Evolutionary conservation across 1,284 basidiomycete species (phyloP).

Genomic region (Pseudozyma hubeiensis): DNA sequence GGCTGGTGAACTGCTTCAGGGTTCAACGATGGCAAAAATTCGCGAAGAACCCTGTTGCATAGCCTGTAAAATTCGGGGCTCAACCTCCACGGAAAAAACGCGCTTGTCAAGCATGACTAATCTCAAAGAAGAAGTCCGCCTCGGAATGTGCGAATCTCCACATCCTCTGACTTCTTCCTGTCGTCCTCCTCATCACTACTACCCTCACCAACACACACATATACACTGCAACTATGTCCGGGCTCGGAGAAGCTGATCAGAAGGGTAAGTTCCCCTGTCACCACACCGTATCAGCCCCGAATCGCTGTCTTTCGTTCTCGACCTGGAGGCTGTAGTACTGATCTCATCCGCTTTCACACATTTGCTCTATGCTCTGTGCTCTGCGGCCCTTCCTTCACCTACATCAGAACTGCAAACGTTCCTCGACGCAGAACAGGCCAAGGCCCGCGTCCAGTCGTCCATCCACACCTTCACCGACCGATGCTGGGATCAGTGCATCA

Average conservation of each 20-base stretch:
- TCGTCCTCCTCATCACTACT: conserved; percentile 1
- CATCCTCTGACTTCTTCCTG: conserved; percentile 3
- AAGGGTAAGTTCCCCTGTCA: conserved; percentile 39
- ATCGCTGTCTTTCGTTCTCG: not conserved
- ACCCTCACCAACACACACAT: not conserved
- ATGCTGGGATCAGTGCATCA: conserved; percentile 78
- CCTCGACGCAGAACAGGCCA: conserved; percentile 87
- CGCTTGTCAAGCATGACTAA: conserved; percentile 38
- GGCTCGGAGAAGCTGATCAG: conserved; percentile 59
- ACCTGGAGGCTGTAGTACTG: not conserved
- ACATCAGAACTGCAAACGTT: conserved; percentile 79
- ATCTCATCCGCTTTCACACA: not conserved
- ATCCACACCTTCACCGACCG: conserved; percentile 70
- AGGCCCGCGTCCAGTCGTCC: conserved; percentile 79
- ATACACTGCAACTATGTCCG: conserved; percentile 31
- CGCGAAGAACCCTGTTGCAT: not conserved
- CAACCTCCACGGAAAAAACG: conserved; percentile 23
- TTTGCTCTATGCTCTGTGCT: not conserved
- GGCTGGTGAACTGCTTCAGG: conserved; percentile 11
- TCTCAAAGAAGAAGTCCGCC: conserved; percentile 14
- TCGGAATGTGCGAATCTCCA: conserved; percentile 8
- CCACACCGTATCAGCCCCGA: no score
- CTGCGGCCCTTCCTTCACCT: not conserved
- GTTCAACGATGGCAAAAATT: conserved; percentile 22
- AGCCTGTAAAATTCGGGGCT: conserved; percentile 16